Conservation (phyloP, 805 yeast species). For the Kluyveromyces nonfermentans region DNA sequence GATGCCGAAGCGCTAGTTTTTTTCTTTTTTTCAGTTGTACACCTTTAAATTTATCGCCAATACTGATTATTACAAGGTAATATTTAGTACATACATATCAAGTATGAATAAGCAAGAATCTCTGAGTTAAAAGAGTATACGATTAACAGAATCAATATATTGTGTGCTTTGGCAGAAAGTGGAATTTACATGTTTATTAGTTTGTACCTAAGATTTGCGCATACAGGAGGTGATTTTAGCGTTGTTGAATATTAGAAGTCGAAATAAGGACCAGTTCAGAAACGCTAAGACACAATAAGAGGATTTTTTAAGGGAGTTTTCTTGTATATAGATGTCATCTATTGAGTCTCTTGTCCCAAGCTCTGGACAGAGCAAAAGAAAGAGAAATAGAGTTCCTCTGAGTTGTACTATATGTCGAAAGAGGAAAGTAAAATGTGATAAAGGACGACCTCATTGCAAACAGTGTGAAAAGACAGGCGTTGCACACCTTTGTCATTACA, state of each 20-base stretch:
- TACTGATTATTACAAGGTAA: background rate
- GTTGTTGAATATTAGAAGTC: too few relatives aligned
- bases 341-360: conserved; percentile 1
- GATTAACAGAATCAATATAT: too few relatives aligned
- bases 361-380: conserved; percentile 23
- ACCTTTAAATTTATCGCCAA: background rate
- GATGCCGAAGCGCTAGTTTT: background rate
- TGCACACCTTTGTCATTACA: conserved; percentile 46
- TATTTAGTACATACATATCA: background rate
- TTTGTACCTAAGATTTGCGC: too few relatives aligned
- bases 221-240: too few relatives aligned
- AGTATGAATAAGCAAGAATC: background rate
- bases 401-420: conserved; percentile 41
- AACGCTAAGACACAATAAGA: background rate
- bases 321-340: background rate
- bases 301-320: background rate
- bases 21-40: background rate
- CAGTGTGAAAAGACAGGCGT: conserved; percentile 51
- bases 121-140: too few relatives aligned
- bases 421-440: conserved; percentile 42
- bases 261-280: background rate
- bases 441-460: conserved; percentile 45
- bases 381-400: conserved; percentile 40
- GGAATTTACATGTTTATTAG: too few relatives aligned
- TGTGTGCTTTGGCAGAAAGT: too few relatives aligned